These are phyloP conservation scores for Schoenoplectus triqueter DNA, from an alignment of 202 grass and related monocot species.

Conservation along the genomic window DNA sequence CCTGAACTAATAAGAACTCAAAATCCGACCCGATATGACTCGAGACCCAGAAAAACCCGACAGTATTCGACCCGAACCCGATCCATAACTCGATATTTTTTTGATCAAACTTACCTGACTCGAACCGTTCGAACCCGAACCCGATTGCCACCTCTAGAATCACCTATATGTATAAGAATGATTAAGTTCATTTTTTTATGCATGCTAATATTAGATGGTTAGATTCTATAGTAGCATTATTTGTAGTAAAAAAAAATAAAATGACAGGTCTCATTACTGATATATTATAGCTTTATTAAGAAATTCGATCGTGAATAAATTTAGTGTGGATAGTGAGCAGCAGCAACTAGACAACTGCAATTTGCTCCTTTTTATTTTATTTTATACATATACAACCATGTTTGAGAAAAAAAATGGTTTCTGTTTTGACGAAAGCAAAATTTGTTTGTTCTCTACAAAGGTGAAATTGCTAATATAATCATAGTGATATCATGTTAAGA, in stretches of 20 bases:
- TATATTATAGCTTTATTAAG: not conserved
- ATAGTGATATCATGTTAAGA: not conserved
- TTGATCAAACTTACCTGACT: no score
- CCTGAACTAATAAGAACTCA: no score
- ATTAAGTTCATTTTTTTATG: no score
- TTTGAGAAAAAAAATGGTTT: not conserved
- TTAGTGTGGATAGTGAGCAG: not conserved
- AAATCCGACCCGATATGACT: no score
- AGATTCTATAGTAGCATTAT: not conserved
- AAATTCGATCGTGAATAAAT: not conserved
- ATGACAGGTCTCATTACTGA: not conserved
- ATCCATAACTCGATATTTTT: no score
- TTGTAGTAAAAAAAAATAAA: not conserved
- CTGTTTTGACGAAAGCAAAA: not conserved
- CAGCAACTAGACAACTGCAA: not conserved
- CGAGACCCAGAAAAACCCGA: no score
- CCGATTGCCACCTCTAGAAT: no score
- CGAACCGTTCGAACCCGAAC: no score
- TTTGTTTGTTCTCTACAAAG: not conserved
- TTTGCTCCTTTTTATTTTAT: not conserved
- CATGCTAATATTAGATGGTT: no score
- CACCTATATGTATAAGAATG: no score
- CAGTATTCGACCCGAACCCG: no score
- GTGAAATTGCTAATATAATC: not conserved
- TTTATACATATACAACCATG: not conserved